Base-by-base conservation (phyloP, 148 eudicot genomes). In the Camellia granthamiana region DNA sequence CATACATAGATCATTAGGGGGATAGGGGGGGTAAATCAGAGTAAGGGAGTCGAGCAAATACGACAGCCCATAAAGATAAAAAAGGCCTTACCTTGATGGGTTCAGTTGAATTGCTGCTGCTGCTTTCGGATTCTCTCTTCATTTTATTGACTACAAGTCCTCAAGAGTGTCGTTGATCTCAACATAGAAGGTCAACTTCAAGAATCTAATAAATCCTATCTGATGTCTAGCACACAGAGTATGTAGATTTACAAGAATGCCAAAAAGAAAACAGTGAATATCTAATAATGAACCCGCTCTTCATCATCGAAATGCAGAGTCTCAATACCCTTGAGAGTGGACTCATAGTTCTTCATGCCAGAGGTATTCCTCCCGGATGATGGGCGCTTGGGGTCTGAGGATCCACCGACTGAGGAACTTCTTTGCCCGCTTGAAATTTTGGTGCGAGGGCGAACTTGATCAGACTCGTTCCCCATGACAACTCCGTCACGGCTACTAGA, bases 321-420 rank as follows among this genome's bases (percentile, higher is more conserved):
- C 81, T 93, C 91, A 11, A 95, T 90, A 19, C 97, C 98, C 82
- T 88, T 93, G 77, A 93, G 89, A 11, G 97, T 82, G 64, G 97
- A 82, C 76, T 93, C 96, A 44, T 89, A 95, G 69, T 86, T 93
- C 85, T 84, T 92, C 72, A 77, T 61, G 52, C 84, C 83, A 59
- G 88, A 64, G 79, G 59, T 86, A 72, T 83, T 90, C 86, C 88
- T 86, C 63, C 88, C 90, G 64, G 92, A 83, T 21, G 92, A 85
- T 62, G 89, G 49, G 65, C 83, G 84, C 77, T 84, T 93, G 3
- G 92, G 88, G 78, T 90, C 91, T 0, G 91, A 89, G 5, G 92
- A 90, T 77, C 89, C 92, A 85, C 87, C 94, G 76, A 88, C 81
- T 2, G 90, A 92, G 64, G 91, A 90, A 76, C 81, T 85, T 86